A percentile compares a stretch with the other conserved stretches of the same genome.
Conservation (phyloP, 2,329 filamentous ascomycete species). For the Neonectria ditissima region DNA sequence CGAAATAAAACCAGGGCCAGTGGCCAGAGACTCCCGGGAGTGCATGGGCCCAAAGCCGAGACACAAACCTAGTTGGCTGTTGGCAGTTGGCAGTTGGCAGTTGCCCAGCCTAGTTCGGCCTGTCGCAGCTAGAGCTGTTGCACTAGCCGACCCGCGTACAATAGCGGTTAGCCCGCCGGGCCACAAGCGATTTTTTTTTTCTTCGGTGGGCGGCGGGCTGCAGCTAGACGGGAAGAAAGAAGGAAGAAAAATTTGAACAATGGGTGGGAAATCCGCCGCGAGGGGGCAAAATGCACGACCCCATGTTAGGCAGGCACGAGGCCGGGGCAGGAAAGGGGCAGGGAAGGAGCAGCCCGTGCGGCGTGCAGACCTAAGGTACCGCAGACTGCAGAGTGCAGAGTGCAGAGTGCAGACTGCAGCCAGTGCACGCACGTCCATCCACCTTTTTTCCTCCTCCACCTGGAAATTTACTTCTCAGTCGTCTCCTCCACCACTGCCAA, state of each 20-base stretch:
- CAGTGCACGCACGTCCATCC: constrained; percentile 4
- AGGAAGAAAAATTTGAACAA: neutral
- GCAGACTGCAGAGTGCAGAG: constrained; percentile 9
- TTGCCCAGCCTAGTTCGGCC: constrained; percentile 13
- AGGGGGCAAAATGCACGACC: constrained; percentile 13
- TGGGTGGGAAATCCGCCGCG: neutral
- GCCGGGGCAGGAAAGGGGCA: constrained; percentile 7
- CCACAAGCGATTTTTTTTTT: neutral
- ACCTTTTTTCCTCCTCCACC: constrained; percentile 12
- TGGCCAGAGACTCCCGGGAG: constrained; percentile 26
- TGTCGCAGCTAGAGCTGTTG: neutral
- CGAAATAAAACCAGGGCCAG: constrained; percentile 40
- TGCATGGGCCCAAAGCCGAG: constrained; percentile 32
- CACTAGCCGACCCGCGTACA: neutral
- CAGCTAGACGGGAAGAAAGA: neutral
- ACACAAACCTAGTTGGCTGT: constrained; percentile 33
- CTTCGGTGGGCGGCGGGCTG: no score
- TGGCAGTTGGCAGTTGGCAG: no score
- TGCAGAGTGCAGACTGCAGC: constrained; percentile 11
- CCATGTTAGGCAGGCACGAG: constrained; percentile 24
- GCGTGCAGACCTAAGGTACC: constrained; percentile 10
- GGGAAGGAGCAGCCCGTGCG: constrained; percentile 10
- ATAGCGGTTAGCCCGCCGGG: neutral
- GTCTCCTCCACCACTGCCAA: constrained; percentile 18
- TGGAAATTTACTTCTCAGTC: constrained; percentile 26